Base-by-base conservation (phyloP, 495 filamentous ascomycete genomes). In the Penicillium arizonense region DNA sequence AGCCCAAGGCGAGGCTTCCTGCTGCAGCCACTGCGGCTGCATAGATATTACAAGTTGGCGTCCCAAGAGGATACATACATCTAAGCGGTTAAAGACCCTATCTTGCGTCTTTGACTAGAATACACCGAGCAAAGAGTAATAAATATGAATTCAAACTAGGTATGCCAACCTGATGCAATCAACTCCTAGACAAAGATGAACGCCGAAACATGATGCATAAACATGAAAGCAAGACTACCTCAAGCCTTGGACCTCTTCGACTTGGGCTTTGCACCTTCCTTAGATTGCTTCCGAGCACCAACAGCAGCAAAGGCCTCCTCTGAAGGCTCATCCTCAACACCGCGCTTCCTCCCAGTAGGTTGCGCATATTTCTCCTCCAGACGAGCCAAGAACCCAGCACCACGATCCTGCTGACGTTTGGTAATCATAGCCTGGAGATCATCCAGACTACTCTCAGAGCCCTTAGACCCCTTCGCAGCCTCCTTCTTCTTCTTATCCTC, bases 401-500 rank as follows among this genome's bases (percentile, higher is more conserved):
- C 61, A 26, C 63, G 61, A 20, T 62, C 52, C 44, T 64, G 55
- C 37, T 67, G 63, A 6, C 63, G 52, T 43, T 64, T 61, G 33
- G 44, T 62, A 37, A 67, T 67, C 26, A 67, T 36, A 5, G 63
- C 61, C 4, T 59, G 48, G 14, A 67, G 41, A 54, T 62, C 58
- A 52, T 67, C 61, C 23, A 59, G 52, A 14, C 51, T 51, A 30
- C 37, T 52, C 44, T 53, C 57, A 12, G 63, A 64, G 41, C 47
- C 38, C 44, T 58, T 67, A 10, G 53, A 57, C 84, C 84, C 50
- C 56, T 21, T 56, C 16, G 59, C 68, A n/a, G 58, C 65, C 55
- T 63, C 76, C 74, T 59, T 70, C 64, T 65, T 74, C 58, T 73
- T 76, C n/a, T 88, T 75, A 10, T 86, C 77, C 2, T 88, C 87